Base-by-base conservation (phyloP, 169 alveolate genomes). In the Pseudocohnilembus persalinus region DNA sequence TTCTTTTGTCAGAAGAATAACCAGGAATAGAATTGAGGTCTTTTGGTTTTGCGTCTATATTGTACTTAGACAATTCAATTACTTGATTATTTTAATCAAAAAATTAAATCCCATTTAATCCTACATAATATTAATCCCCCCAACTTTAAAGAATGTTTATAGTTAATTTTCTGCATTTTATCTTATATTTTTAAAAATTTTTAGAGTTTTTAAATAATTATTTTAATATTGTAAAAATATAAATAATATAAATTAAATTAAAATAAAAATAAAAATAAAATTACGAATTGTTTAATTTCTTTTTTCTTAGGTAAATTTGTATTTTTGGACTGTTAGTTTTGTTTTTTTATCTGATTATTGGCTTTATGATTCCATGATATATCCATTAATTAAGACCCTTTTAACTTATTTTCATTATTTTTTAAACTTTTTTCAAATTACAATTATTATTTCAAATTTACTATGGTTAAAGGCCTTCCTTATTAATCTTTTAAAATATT, bases 91-190 rank as follows among this genome's bases (percentile, higher is more conserved):
- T 29, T 33, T 88, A 76, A 83, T 89, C 97, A 80, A 80, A 77
- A 11, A 94, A 83, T 77, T 90, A 89, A 20, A 94, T 28, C 27
- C 96, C 96, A 28, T 92, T 90, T 28, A 94, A 73, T 16, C 97
- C 97, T 1, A 92, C 92, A 89, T 92, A 94, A 68, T 78, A 89
- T 30, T 85, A 32, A 87, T 94, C 96, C 31, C 94, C 97, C 95
- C 94, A 93, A 32, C 93, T 77, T 68, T 88, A 88, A 0, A 77
- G 32, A 27, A 93, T 86, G 32, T 82, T 80, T 30, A 91, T 83
- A 74, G 84, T 86, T 1, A 91, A 11, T 16, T 78, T 81, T 84
- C 88, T 77, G 30, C 95, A 93, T 64, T 31, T 84, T 4, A 92
- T 31, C 83, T 78, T 79, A 33, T 73, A 49, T 11, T 49, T n/a